phyloP scores from a whole-genome alignment of 169 alveolate genomes.

The Ichthyophthirius multifiliis region DNA sequence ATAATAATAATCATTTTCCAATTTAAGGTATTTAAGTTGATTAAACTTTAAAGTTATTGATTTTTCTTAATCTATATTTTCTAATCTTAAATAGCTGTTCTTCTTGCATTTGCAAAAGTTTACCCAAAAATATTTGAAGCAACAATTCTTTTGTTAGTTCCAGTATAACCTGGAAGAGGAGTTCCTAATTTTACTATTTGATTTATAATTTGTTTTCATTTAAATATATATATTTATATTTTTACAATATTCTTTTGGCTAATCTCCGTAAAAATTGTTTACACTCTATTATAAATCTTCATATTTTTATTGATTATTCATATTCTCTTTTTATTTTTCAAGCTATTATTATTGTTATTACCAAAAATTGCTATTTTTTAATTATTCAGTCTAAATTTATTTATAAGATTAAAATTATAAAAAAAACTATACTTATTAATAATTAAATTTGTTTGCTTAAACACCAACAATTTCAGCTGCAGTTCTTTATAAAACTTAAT shows the following conservation, averaged over 20 bases:
- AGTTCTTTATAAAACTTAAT: slow-evolving; percentile 32
- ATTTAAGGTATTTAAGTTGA: slow-evolving; percentile 24
- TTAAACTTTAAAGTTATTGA: slow-evolving; percentile 23
- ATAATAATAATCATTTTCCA: slow-evolving; percentile 15
- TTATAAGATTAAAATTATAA: too few relatives aligned
- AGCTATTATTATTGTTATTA: background rate
- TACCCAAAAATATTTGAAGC: slow-evolving; percentile 49
- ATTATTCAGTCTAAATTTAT: background rate
- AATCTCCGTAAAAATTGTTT: slow-evolving; percentile 39
- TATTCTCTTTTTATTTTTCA: background rate
- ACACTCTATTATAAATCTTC: slow-evolving; percentile 7
- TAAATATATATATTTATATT: background rate
- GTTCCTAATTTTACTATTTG: slow-evolving; percentile 19
- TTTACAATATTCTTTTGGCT: slow-evolving; percentile 26
- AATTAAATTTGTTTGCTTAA: too few relatives aligned
- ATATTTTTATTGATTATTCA: background rate
- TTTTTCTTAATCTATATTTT: slow-evolving; percentile 30
- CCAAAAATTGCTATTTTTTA: background rate
- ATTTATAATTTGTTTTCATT: background rate
- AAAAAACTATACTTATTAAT: too few relatives aligned
- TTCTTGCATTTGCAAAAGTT: slow-evolving; percentile 46
- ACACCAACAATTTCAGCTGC: slow-evolving; percentile 52
- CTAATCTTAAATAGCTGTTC: slow-evolving; percentile 30
- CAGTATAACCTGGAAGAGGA: slow-evolving; percentile 51
- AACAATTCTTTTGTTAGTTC: slow-evolving; percentile 33